Evolutionary conservation across 345 rosid species (phyloP), one percentile per base, ranked within the genome.

Genomic region (Rhodamnia rubescens): DNA sequence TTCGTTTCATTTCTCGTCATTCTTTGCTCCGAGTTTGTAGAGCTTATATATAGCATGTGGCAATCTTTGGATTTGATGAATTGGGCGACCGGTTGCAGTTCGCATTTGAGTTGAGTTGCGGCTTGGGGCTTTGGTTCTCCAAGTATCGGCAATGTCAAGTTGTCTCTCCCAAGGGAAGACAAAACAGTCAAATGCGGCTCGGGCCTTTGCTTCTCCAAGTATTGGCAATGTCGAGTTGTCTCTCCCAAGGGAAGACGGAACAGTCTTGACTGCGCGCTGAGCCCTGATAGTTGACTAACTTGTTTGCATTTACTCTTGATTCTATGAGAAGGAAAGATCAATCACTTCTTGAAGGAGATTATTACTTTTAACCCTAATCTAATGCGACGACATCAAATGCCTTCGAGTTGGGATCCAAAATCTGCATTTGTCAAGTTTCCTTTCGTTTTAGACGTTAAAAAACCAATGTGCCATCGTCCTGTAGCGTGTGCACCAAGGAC

Each of bases 71-170:
- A 69, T 69, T 69, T 69, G 80, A 69, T 10, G 47, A 69, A 36
- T 69, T 36, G 47, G 80, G 80, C 21, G 8, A 36, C 7, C 0
- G 7, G 80, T 36, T 0, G 0, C 6, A 0, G 47, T 18, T 18
- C 7, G 1, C 2, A 18, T 8, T 32, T 5, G 14, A 69, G 47
- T 9, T 69, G 47, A 2, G 4, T 13, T 36, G 24, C 4, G 2
- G 24, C 24, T 36, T 5, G 6, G 21, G 78, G 13, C 78, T 56
- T 56, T 1, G 24, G 78, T 54, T 20, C 42, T 32, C 21, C 18
- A 18, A 61, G 75, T 29, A 61, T 61, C 15, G 32, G 11, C 75
- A 29, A 15, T 29, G 75, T 15, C 6, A 22, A 59, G 20, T 27
- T 6, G 74, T 59, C 74, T 59, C 27, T 59, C 0, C 40, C 74